Percentiles rank a stretch among this genome's conserved stretches.
phyloP scores from a whole-genome alignment of 2,329 filamentous ascomycete species.

The Zarea fungicola region DNA sequence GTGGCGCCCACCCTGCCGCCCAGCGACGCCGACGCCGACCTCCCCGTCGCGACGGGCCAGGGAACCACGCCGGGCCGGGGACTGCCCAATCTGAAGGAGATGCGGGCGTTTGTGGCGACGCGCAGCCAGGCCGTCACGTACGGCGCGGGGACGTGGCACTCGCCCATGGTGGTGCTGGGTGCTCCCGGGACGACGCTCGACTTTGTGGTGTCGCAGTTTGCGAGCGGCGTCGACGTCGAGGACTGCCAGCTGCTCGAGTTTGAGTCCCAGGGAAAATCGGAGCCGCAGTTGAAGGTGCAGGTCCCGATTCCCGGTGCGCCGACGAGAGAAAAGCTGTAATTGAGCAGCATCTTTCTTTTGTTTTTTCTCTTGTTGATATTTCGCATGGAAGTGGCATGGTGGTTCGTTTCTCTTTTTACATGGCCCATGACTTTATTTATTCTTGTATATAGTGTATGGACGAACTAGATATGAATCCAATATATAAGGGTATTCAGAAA shows the following conservation, averaged over 20 bases:
- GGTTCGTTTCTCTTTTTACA: too few species aligned
- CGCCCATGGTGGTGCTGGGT: conserved; percentile 88
- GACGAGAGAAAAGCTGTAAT: conserved; percentile 15
- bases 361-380: background rate
- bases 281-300: conserved; percentile 35
- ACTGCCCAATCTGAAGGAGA: conserved; percentile 63
- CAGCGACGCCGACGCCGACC: conserved; percentile 18
- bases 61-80: conserved; percentile 52
- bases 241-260: conserved; percentile 78
- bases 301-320: conserved; percentile 17
- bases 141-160: conserved; percentile 87
- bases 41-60: conserved; percentile 19
- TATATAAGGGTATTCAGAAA: too few species aligned
- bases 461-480: too few species aligned
- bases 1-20: conserved; percentile 72
- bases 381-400: too few species aligned
- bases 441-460: too few species aligned
- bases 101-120: conserved; percentile 74
- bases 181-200: conserved; percentile 55
- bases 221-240: conserved; percentile 73
- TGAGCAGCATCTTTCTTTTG: too few species aligned
- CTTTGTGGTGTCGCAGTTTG: conserved; percentile 86
- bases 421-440: too few species aligned
- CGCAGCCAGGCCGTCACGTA: conserved; percentile 86
- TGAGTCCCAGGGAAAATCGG: conserved; percentile 28